Evolutionary conservation across 169 alveolate species (phyloP).

Genomic region (Cyclospora cayetanensis): DNA sequence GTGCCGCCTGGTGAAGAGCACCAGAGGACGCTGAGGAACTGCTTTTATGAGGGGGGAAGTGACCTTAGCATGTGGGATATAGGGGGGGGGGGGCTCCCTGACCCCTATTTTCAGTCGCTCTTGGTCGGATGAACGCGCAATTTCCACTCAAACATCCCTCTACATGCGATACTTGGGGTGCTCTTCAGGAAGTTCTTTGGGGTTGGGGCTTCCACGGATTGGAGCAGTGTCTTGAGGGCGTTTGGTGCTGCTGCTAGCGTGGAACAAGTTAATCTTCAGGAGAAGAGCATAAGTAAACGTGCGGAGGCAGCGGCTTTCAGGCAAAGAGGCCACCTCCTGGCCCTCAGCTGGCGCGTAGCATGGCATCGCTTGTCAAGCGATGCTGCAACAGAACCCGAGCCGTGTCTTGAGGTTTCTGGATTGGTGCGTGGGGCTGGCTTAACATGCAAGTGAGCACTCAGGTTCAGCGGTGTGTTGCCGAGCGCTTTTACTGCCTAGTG

Average conservation of each 20-base stretch:
- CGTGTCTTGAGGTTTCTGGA: constrained; percentile 66
- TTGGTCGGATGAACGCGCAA: no score
- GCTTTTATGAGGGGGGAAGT: no score
- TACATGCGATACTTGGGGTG: background rate
- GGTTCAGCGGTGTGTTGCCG: background rate
- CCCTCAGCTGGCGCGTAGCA: constrained; percentile 55
- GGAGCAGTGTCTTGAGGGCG: constrained; percentile 60
- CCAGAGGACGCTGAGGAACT: no score
- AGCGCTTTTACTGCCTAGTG: background rate
- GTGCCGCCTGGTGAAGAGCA: no score
- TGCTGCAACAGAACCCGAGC: constrained; percentile 24
- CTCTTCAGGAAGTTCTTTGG: constrained; percentile 43
- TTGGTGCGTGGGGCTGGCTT: constrained; percentile 70
- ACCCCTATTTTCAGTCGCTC: no score
- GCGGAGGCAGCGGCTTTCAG: constrained; percentile 61
- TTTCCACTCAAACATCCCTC: background rate
- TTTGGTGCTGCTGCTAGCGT: constrained; percentile 52
- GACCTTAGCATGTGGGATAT: no score
- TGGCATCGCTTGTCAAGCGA: constrained; percentile 13
- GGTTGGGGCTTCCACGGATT: constrained; percentile 23
- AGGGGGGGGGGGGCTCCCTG: no score
- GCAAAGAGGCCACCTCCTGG: constrained; percentile 68
- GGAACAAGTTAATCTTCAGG: background rate
- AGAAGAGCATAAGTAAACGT: background rate
- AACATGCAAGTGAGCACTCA: constrained; percentile 63